These are phyloP conservation scores for Saprolegnia parasitica DNA, from an alignment of 352 stramenopile genomes.

Conservation along the genomic window DNA sequence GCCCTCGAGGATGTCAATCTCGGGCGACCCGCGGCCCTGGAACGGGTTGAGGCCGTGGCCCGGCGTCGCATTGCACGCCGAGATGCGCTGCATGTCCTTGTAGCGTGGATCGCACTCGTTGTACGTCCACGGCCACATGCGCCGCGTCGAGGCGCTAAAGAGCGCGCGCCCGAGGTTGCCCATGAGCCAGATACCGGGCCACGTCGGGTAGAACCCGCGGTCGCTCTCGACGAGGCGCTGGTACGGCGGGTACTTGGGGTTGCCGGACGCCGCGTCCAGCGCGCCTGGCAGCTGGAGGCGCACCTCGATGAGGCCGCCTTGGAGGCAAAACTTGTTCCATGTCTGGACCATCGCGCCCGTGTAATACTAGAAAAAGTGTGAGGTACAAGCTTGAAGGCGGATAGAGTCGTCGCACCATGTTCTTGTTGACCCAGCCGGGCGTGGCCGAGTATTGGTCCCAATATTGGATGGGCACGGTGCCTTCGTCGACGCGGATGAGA, in stretches of 20 bases:
- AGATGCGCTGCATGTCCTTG: conserved; percentile 82
- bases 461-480: not conserved
- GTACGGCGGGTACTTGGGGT: not conserved
- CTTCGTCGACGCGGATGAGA: conserved; percentile 17
- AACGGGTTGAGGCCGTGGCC: conserved; percentile 86
- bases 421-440: conserved; percentile 12
- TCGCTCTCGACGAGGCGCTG: not conserved
- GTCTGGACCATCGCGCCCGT: conserved; percentile 83
- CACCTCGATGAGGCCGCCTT: conserved; percentile 85
- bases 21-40: conserved; percentile 79
- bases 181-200: conserved; percentile 86
- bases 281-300: conserved; percentile 48
- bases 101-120: conserved; percentile 68
- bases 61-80: conserved; percentile 75
- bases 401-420: conserved; percentile 13
- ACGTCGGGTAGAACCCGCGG: conserved; percentile 36
- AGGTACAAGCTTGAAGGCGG: too few species aligned
- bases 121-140: conserved; percentile 89
- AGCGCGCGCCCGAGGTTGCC: conserved; percentile 84
- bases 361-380: conserved; percentile 10
- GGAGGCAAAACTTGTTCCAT: conserved; percentile 96
- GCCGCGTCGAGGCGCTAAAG: conserved; percentile 71
- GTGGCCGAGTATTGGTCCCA: conserved; percentile 15
- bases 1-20: conserved; percentile 94
- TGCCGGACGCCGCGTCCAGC: conserved; percentile 34